Evolutionary conservation across 805 yeast species (phyloP).

Genomic region (Metschnikowia shivogae): DNA sequence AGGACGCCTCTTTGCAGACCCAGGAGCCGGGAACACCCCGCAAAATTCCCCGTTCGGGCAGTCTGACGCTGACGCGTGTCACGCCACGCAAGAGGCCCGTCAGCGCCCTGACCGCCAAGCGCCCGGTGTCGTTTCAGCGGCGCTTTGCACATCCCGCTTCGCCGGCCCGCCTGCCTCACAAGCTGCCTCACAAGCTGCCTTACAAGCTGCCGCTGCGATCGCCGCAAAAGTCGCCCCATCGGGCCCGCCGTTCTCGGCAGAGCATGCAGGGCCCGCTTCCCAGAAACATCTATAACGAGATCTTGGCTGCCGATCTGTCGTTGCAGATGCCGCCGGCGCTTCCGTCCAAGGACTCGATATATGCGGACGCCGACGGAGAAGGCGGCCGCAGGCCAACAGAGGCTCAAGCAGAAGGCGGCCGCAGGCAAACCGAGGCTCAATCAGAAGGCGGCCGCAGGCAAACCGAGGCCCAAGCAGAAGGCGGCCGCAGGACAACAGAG

Average conservation of each 20-base stretch:
- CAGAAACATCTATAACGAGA: slow-evolving; percentile 42
- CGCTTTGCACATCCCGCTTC: slow-evolving; percentile 26
- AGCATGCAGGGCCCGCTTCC: slow-evolving; percentile 31
- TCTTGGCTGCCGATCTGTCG: slow-evolving; percentile 23
- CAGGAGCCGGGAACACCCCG: slow-evolving; percentile 11
- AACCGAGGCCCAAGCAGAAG: background rate
- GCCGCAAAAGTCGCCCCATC: slow-evolving; percentile 22
- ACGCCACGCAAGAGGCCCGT: slow-evolving; percentile 23
- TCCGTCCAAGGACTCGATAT: slow-evolving; percentile 37
- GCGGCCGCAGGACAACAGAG: slow-evolving; percentile 16
- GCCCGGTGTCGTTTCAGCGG: slow-evolving; percentile 42
- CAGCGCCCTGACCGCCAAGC: slow-evolving; percentile 30
- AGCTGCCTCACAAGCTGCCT: slow-evolving; percentile 29
- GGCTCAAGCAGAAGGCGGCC: background rate
- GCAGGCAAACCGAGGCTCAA: slow-evolving; percentile 16
- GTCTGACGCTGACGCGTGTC: slow-evolving; percentile 10
- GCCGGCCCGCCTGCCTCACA: slow-evolving; percentile 4
- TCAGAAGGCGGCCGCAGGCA: background rate
- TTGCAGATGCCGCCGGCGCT: slow-evolving; percentile 37
- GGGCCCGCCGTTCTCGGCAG: slow-evolving; percentile 13
- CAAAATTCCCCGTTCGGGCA: slow-evolving; percentile 13
- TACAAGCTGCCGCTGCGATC: slow-evolving; percentile 20
- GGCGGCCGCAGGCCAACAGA: slow-evolving; percentile 20
- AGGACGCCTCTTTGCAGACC: slow-evolving; percentile 21
- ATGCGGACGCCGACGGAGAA: slow-evolving; percentile 15